Base-by-base conservation (phyloP, 2,329 filamentous ascomycete species). In the Fusarium humuli region DNA sequence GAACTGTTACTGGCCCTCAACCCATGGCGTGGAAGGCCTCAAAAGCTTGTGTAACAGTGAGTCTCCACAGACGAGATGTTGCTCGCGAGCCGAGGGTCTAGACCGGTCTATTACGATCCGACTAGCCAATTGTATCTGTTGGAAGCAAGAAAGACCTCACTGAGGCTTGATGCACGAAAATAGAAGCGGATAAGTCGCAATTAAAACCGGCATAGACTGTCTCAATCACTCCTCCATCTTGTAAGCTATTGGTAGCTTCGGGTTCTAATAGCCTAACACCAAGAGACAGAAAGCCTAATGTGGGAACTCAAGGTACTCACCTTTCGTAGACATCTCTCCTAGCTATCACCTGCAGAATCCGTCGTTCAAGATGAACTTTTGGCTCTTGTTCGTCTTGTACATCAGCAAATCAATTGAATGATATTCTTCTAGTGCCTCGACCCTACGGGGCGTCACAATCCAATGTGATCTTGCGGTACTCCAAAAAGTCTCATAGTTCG, bases 101-200 rank as follows among this genome's bases (percentile, higher is more conserved):
- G 34, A 37, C 34, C 34, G 10, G 34, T 37, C 34, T 0, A 37
- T n/a, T 1, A 9, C 3, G 5, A 6, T 11, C 5, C 0, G 0
- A 12, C 0, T 0, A 37, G 10, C 34, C 6, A 4, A n/a, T 37
- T n/a, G 1, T 2, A 37, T 37, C 18, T 11, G 5, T 37, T 6
- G 1, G 6, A 37, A 11, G 1, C 0, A n/a, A 6, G 5, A 4
- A 2, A 7, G 9, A 4, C 16, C 18, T 18, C 34, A n/a, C 18
- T 11, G 18, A 2, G 9, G 32, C 16, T 37, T 37, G 16, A n/a
- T 6, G 5, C 16, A 37, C 5, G 5, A 6, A 1, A 37, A 10
- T 6, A 37, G 16, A 37, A 11, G 5, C 8, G 5, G 34, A 18
- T 11, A 10, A 10, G 32, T 3, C 10, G 32, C 9, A 37, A 10